Evolutionary conservation across 495 filamentous ascomycete genomes (phyloP), one percentile per base, ranked within the genome.

Genomic region (Aspergillus sclerotioniger): DNA sequence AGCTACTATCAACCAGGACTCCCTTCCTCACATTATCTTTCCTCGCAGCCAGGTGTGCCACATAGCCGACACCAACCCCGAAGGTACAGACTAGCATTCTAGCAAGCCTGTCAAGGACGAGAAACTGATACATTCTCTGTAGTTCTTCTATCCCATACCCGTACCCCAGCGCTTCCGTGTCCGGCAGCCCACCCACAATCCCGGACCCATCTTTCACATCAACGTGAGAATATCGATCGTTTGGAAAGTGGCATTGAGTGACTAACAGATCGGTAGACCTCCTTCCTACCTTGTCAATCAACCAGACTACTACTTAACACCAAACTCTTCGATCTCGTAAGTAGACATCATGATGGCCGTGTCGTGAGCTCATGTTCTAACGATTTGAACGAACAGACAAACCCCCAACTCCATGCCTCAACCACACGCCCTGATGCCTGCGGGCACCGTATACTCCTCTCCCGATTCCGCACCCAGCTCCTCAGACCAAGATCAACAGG

Each of bases 401-500:
- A 61, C 66, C 41, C 46, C 60, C 16, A 57, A 54, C 51, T 64
- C 67, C 8, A 49, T 68, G 33, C 65, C 71, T 29, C 71, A 72
- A 25, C 52, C 69, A 28, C 67, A 66, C 45, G 58, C 65, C 28
- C 62, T 75, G 48, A 53, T 68, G 43, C 51, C 66, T 16, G 51
- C 63, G 15, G 67, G 71, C 12, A 59, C 71, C 31, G 59, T 69
- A 0, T 75, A 71, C 56, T 71, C 70, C 25, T 63, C 71, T 29
- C 56, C 69, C 41, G 64, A 71, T 43, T 67, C 71, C 44, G 55
- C 66, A 0, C 63, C 62, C 8, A 47, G 62, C 33, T 59, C 66
- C 13, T 62, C 71, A 61, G 72, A 74, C 15, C 58, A 64, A 59
- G 63, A 80, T 67, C 81, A 81, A 16, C 80, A 84, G 51, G 84